Conservation (phyloP, 495 filamentous ascomycete species). For the Xylaria longipes region DNA sequence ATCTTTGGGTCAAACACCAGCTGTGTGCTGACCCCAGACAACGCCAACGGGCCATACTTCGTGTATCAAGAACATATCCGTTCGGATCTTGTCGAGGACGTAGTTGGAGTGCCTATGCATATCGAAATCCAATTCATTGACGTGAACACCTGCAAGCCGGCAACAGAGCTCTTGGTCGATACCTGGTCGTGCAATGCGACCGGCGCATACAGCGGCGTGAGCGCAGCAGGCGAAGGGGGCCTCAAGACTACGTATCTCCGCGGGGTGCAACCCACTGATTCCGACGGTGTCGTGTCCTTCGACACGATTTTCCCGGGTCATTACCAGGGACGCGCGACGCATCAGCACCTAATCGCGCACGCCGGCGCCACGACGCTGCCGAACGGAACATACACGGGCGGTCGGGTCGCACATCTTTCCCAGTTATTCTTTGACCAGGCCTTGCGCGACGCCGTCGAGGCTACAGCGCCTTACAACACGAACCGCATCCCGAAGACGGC, state of each 20-base stretch:
- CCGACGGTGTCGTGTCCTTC: slow-evolving; percentile 62
- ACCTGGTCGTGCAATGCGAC: slow-evolving; percentile 66
- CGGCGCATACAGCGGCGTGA: slow-evolving; percentile 58
- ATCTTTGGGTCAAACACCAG: slow-evolving; percentile 55
- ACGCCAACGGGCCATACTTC: slow-evolving; percentile 52
- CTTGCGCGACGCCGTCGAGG: slow-evolving; percentile 58
- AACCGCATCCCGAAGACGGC: slow-evolving; percentile 56
- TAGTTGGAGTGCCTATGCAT: slow-evolving; percentile 57
- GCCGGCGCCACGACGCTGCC: slow-evolving; percentile 47
- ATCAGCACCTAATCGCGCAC: slow-evolving; percentile 62
- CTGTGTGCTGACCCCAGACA: slow-evolving; percentile 49
- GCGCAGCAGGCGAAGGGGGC: slow-evolving; percentile 42
- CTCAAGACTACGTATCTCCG: slow-evolving; percentile 58
- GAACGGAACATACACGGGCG: slow-evolving; percentile 57
- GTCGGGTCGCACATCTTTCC: slow-evolving; percentile 55
- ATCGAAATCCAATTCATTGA: slow-evolving; percentile 65
- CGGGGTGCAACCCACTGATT: slow-evolving; percentile 57
- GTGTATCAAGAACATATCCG: slow-evolving; percentile 57
- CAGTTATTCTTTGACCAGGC: slow-evolving; percentile 66
- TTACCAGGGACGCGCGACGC: slow-evolving; percentile 65
- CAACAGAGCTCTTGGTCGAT: slow-evolving; percentile 58
- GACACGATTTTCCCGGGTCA: slow-evolving; percentile 66
- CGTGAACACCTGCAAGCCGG: slow-evolving; percentile 60
- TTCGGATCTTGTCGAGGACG: slow-evolving; percentile 53
- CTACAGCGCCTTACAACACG: slow-evolving; percentile 59